phyloP scores from a whole-genome alignment of 192 early-diverging fungal species.

The Coemansia sp. region DNA sequence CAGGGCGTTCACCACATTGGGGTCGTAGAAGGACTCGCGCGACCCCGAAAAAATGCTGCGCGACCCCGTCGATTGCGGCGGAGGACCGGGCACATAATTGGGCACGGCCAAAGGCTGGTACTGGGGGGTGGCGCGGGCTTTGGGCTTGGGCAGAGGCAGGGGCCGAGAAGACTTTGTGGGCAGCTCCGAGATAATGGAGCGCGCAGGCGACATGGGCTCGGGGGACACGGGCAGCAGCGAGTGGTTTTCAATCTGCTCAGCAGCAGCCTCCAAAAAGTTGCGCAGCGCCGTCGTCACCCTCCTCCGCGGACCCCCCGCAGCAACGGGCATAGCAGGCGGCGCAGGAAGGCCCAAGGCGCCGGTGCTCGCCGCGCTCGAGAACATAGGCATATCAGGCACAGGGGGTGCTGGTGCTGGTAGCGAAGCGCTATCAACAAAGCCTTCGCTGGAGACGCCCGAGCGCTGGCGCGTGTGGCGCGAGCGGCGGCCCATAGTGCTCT shows the following conservation, averaged over 20 bases:
- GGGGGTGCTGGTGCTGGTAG: constrained; percentile 29
- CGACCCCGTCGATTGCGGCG: constrained; percentile 17
- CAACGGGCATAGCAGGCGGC: constrained; percentile 1
- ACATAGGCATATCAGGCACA: constrained; percentile 37
- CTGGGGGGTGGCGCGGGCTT: neutral
- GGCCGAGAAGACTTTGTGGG: neutral
- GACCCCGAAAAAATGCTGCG: constrained; percentile 49
- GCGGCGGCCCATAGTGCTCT: constrained; percentile 54
- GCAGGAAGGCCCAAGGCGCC: constrained; percentile 2
- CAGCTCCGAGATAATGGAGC: neutral
- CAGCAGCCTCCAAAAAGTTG: constrained; percentile 51
- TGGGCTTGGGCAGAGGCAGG: constrained; percentile 16
- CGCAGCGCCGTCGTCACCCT: constrained; percentile 45
- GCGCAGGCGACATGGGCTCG: constrained; percentile 7
- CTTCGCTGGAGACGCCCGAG: constrained; percentile 26
- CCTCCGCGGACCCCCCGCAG: constrained; percentile 12
- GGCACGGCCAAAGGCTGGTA: constrained; percentile 1
- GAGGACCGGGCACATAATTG: constrained; percentile 13
- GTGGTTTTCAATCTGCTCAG: constrained; percentile 52
- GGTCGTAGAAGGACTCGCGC: constrained; percentile 44
- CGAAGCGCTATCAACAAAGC: constrained; percentile 3
- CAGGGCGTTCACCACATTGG: constrained; percentile 49
- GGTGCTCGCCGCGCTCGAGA: constrained; percentile 8
- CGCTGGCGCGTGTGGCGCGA: constrained; percentile 42
- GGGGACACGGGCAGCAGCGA: constrained; percentile 26